These are phyloP conservation scores for Coemansia aciculifera DNA, from an alignment of 192 early-diverging fungal species.

Conservation along the genomic window DNA sequence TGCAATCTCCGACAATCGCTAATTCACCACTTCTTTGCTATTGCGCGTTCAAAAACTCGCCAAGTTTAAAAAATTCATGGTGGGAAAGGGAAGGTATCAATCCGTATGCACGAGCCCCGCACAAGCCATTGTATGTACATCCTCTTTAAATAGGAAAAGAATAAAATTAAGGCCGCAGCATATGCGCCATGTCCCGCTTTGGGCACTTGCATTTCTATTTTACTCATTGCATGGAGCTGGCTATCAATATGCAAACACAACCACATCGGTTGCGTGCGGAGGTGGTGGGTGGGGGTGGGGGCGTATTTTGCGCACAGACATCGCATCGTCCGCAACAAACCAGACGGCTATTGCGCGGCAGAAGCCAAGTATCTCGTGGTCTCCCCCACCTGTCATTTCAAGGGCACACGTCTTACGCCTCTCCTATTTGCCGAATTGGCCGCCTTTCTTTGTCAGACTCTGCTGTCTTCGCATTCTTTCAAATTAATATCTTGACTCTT, in stretches of 20 bases:
- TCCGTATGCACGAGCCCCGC: not conserved
- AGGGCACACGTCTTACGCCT: not conserved
- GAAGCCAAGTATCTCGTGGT: slow-evolving; percentile 9
- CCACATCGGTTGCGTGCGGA: not conserved
- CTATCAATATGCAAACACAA: not conserved
- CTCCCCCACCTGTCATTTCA: not conserved
- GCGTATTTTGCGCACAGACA: not conserved
- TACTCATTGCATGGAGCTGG: not conserved
- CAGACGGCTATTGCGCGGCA: not conserved
- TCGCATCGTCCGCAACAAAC: not conserved
- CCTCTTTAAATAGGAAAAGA: not conserved
- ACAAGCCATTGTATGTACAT: slow-evolving; percentile 1
- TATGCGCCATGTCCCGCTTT: not conserved
- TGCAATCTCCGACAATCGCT: too few relatives aligned
- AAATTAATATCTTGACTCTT: not conserved
- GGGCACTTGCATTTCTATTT: not conserved
- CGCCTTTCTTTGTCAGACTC: not conserved
- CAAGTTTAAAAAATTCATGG: not conserved
- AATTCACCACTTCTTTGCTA: too few relatives aligned
- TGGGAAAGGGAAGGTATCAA: not conserved
- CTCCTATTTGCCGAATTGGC: slow-evolving; percentile 2
- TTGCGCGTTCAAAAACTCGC: too few relatives aligned
- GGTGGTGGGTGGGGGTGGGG: not conserved
- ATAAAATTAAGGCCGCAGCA: slow-evolving; percentile 4
- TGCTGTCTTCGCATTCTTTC: not conserved